Conservation (phyloP, 106 monocot genomes). For the Ottelia alismoides region DNA sequence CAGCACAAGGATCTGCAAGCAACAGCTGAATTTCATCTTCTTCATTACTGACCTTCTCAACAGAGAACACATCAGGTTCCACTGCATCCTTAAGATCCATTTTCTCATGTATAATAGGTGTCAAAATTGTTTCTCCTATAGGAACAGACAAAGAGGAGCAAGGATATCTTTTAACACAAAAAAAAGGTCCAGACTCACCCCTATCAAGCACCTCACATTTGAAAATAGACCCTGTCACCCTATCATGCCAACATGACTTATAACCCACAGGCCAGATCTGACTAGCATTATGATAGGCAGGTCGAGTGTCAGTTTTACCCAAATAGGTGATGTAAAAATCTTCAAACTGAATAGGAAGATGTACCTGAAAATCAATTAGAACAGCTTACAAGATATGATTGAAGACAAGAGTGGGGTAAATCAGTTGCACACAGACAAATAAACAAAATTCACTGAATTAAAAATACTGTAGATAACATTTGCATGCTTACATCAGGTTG, state of each 20-base stretch:
- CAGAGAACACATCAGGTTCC: conserved; percentile 10
- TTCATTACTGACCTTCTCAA: conserved; percentile 21
- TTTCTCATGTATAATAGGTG: conserved; percentile 14
- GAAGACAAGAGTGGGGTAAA: neutral
- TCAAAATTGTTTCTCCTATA: conserved; percentile 47
- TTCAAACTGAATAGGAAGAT: conserved; percentile 79
- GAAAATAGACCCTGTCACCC: conserved; percentile 81
- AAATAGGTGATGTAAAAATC: conserved; percentile 64
- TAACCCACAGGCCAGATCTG: conserved; percentile 95
- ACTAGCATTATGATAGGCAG: conserved; percentile 41
- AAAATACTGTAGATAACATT: conserved; percentile 4
- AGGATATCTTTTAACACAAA: conserved; percentile 65
- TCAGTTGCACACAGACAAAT: neutral
- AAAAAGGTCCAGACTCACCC: conserved; percentile 71
- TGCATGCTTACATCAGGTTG: conserved; percentile 42
- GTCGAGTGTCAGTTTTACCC: conserved; percentile 49
- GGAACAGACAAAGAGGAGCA: conserved; percentile 50
- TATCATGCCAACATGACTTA: conserved; percentile 84
- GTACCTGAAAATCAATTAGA: conserved; percentile 22
- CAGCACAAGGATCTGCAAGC: conserved; percentile 44
- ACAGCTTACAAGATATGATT: neutral
- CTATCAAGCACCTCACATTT: conserved; percentile 78
- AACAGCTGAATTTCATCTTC: conserved; percentile 53
- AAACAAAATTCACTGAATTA: neutral
- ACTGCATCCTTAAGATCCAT: conserved; percentile 16